Evolutionary conservation across 805 yeast species (phyloP).

Genomic region (Tetrapisispora arboricola): DNA sequence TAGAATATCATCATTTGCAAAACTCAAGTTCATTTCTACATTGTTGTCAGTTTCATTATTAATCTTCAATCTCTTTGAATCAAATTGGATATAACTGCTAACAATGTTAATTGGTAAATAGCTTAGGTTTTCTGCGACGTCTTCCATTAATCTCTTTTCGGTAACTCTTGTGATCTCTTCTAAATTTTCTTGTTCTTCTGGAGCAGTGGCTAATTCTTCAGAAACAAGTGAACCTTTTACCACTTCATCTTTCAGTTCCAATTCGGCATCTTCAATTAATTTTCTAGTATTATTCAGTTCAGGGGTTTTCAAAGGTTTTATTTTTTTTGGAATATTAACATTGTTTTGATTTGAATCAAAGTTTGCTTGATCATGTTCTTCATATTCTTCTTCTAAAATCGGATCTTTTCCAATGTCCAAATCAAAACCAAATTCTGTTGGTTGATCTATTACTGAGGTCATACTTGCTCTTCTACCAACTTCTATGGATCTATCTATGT

Average conservation of each 20-base stretch:
- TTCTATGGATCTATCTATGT: constrained; percentile 54
- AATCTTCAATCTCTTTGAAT: constrained; percentile 15
- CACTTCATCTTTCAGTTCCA: constrained; percentile 7
- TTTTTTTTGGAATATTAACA: not conserved
- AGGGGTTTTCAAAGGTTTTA: constrained; percentile 7
- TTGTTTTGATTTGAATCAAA: not conserved
- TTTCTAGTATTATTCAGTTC: constrained; percentile 9
- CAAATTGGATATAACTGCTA: constrained; percentile 11
- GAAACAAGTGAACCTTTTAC: constrained; percentile 6
- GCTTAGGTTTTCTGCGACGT: constrained; percentile 11
- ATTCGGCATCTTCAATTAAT: constrained; percentile 14
- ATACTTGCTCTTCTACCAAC: constrained; percentile 43
- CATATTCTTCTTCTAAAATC: constrained; percentile 18
- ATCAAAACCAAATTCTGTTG: constrained; percentile 44
- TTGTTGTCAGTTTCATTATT: constrained; percentile 5
- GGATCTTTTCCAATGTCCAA: constrained; percentile 36
- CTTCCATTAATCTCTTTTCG: constrained; percentile 17
- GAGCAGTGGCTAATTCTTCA: constrained; percentile 5
- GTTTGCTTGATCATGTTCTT: not conserved
- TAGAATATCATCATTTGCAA: constrained; percentile 11
- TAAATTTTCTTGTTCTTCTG: constrained; percentile 15
- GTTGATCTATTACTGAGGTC: constrained; percentile 16
- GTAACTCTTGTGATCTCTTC: not conserved
- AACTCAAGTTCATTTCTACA: constrained; percentile 18
- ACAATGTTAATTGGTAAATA: constrained; percentile 15